phyloP scores from a whole-genome alignment of 2,329 filamentous ascomycete genomes.

The Penicillium expansum region DNA sequence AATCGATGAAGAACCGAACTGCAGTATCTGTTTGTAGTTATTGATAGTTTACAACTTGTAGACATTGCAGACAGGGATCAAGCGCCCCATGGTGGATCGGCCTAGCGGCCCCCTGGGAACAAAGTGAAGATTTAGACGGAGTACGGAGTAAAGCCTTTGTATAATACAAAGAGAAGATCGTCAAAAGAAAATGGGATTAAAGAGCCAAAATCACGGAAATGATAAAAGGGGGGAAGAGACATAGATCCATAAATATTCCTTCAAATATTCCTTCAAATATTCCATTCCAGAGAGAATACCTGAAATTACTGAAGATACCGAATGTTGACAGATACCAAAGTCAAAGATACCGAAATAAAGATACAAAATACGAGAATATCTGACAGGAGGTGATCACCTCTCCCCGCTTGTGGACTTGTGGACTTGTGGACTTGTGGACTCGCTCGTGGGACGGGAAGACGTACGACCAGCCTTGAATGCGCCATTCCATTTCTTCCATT shows the following conservation, averaged over 20 bases:
- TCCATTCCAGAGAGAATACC: neutral
- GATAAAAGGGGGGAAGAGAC: neutral
- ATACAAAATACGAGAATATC: neutral
- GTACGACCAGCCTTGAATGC: neutral
- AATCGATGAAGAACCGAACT: neutral
- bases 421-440: no score
- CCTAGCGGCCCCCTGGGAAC: neutral
- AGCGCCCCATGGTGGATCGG: neutral
- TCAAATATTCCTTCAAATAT: neutral
- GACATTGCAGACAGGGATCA: neutral
- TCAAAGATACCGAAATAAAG: neutral
- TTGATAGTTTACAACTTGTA: neutral
- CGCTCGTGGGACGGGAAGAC: constrained; percentile 6
- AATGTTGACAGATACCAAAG: neutral
- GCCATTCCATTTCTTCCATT: constrained; percentile 2
- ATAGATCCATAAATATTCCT: neutral
- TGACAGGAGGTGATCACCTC: neutral
- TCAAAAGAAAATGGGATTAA: neutral
- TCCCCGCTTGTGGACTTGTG: constrained; percentile 10
- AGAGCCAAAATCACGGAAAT: neutral
- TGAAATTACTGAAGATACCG: neutral
- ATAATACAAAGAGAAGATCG: neutral
- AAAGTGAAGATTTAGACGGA: neutral
- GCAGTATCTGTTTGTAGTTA: neutral
- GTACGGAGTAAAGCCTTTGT: constrained; percentile 2